These are phyloP conservation scores for Yamadazyma triangularis DNA, from an alignment of 1,139 yeast species.

Conservation along the genomic window DNA sequence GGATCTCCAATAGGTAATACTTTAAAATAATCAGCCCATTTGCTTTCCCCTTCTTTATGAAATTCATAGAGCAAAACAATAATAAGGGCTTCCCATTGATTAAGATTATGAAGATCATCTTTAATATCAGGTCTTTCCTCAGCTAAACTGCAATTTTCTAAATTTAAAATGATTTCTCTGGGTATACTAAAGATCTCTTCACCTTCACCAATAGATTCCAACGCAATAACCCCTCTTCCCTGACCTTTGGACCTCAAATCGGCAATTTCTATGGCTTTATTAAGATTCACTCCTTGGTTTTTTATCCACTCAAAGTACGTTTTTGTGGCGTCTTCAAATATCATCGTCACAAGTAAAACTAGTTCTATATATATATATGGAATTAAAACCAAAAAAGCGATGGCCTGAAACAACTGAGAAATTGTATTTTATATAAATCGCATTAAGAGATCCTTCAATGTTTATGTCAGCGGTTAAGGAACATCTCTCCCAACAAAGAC, in stretches of 20 bases:
- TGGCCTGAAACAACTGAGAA: too few species aligned
- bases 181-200: conserved; percentile 73
- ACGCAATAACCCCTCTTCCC: conserved; percentile 78
- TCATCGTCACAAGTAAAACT: too few species aligned
- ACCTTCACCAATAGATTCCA: conserved; percentile 49
- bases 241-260: conserved; percentile 58
- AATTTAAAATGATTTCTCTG: conserved; percentile 49
- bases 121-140: conserved; percentile 25
- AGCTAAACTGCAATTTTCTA: conserved; percentile 50
- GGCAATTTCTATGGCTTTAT: conserved; percentile 52
- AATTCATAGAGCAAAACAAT: conserved; percentile 60
- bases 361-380: too few species aligned
- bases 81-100: conserved; percentile 78
- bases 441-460: too few species aligned
- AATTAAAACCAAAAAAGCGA: too few species aligned
- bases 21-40: conserved; percentile 68
- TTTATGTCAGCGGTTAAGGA: too few species aligned
- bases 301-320: conserved; percentile 53
- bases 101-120: conserved; percentile 37
- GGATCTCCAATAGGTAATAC: conserved; percentile 54
- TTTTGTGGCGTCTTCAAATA: conserved; percentile 23
- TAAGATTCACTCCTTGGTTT: conserved; percentile 39
- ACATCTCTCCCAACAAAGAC: too few species aligned
- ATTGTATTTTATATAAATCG: too few species aligned
- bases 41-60: conserved; percentile 37